A percentile compares a stretch with the other conserved stretches of the same genome.
Evolutionary conservation across 176 grass and related monocot species (phyloP).

Genomic region (Guadua angustifolia): DNA sequence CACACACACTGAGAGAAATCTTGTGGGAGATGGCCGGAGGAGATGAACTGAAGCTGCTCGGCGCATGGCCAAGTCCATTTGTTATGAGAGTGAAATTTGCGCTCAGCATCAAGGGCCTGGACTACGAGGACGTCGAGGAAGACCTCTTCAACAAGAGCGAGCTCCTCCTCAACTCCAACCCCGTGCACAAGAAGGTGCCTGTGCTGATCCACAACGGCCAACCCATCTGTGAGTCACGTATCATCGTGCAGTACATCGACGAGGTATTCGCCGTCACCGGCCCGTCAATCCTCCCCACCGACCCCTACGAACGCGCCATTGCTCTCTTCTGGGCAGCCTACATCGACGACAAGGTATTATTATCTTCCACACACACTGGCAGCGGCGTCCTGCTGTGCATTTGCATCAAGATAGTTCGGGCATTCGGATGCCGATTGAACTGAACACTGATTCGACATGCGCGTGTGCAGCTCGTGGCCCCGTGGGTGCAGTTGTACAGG

Average conservation of each 20-base stretch:
- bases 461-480: slow-evolving; percentile 13
- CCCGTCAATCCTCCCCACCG: slow-evolving; percentile 43
- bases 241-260: slow-evolving; percentile 65
- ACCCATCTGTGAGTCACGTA: slow-evolving; percentile 43
- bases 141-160: slow-evolving; percentile 43
- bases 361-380: not conserved
- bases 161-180: slow-evolving; percentile 40
- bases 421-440: not conserved
- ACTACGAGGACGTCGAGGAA: slow-evolving; percentile 29
- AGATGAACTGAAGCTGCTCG: slow-evolving; percentile 49
- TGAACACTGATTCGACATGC: not conserved
- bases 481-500: not conserved
- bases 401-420: not conserved
- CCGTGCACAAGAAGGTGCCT: slow-evolving; percentile 54
- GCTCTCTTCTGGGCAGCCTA: slow-evolving; percentile 60
- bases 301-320: slow-evolving; percentile 49
- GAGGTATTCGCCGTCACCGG: slow-evolving; percentile 40
- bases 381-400: too few species aligned
- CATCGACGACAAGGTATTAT: slow-evolving; percentile 60
- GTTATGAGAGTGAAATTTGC: slow-evolving; percentile 40
- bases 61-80: slow-evolving; percentile 32
- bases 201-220: slow-evolving; percentile 59
- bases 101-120: slow-evolving; percentile 38
- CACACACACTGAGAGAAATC: not conserved
- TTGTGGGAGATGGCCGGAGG: not conserved